Base-by-base conservation (phyloP, 2,329 filamentous ascomycete species). In the Trichoderma simmonsii region DNA sequence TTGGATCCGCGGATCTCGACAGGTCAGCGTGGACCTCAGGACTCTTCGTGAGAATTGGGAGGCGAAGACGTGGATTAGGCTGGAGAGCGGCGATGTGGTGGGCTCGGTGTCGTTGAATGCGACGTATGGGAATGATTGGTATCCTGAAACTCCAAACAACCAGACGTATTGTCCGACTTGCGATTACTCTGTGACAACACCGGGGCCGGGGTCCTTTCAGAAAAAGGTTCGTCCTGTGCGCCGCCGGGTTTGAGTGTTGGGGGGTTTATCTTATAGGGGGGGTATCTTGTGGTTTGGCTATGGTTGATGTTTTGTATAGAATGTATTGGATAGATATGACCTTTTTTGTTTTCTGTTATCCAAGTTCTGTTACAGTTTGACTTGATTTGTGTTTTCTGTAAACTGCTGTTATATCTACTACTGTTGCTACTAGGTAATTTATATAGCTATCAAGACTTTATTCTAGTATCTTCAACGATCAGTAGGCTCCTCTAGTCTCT, bases 1-100 rank as follows among this genome's bases (percentile, higher is more conserved):
- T 60, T 92, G 88, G 87, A 85, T 86, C 11, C 86, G 91, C 0
- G 91, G 91, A 1, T 85, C 85, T 5, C 83, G 89, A 1, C 87
- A 91, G 75, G 80, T 92, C 14, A 75, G 83, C 2, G 74, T 91
- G 1, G 80, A 83, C 2, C 81, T 86, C 54, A 77, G 81, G 1
- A 79, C 79, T 26, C 76, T 88, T 18, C 51, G 71, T 39, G 14
- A 36, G 1, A 75, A 76, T 6, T 75, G 81, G 24, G 83, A 84
- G 48, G 79, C 88, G 0, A 84, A 89, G 39, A 91, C 88, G 0
- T 92, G 89, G 85, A 87, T 91, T 48, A 83, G 88, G 2, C 81
- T 92, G 34, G 89, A 91, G 76, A 84, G 85, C 60, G 87, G 87
- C 0, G 82, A 80, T 1, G 77, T 86, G 0, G 85, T 88, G 1